Base-by-base conservation (phyloP, 306 rosid genomes). In the Gynostemma pentaphyllum region DNA sequence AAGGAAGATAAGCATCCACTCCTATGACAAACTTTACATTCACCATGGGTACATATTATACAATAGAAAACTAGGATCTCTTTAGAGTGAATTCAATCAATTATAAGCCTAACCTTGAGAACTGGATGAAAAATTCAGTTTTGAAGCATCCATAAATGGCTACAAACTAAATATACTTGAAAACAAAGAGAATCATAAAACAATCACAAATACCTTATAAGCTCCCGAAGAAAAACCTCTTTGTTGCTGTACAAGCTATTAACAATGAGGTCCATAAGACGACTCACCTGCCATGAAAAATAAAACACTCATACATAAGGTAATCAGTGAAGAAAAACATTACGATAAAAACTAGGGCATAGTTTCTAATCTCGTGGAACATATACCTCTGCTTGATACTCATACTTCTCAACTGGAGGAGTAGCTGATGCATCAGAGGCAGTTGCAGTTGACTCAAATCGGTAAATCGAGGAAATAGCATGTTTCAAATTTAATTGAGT, bases 231-330 rank as follows among this genome's bases (percentile, higher is more conserved):
- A 76, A 94, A 94, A 37, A 94, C 97, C 59, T 94, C 99, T 77
- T 94, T 94, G 82, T 94, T 86, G 72, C 97, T 94, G 69, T 88
- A 94, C 76, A 86, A 84, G 80, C 99, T 94, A 78, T 94, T 84
- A 36, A 94, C 97, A 74, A 94, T 94, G 75, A 94, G 99, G 71
- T 94, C 97, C 97, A 94, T 86, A 72, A 94, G 95, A 41, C 99
- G 87, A 77, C 95, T 88, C 64, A 88, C 97, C 97, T 88, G 94
- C 45, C 47, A 71, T 56, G 19, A 29, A 26, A 57, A 68, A 66
- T 28, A n/a, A 40, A 59, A 45, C 37, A 41, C 54, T 16, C 52
- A 5, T 28, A 41, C 7, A 59, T 36, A 14, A 62, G 62, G 47
- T 59, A 26, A 41, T 68, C 30, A 51, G 37, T 41, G 19, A 62